These are phyloP conservation scores for Didymella sp. DNA, from an alignment of 2,329 filamentous ascomycete genomes.

Conservation along the genomic window DNA sequence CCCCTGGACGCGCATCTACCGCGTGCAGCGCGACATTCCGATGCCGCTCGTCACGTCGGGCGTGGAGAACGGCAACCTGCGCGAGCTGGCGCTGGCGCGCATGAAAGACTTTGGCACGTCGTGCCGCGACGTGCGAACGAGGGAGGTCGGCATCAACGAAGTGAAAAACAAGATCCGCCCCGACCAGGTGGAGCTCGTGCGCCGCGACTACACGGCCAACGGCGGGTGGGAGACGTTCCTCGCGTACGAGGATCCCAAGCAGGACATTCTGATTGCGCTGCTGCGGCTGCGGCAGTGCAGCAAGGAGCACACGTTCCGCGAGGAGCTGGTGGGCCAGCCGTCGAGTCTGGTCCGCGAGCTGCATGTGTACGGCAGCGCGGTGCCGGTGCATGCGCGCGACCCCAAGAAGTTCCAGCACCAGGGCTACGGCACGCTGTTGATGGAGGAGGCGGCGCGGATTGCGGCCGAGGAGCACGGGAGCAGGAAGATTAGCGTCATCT, in stretches of 20 bases:
- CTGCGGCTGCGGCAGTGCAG: constrained; percentile 90
- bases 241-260: constrained; percentile 97
- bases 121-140: constrained; percentile 93
- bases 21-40: constrained; percentile 97
- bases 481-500: constrained; percentile 94
- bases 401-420: constrained; percentile 98
- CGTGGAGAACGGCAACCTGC: constrained; percentile 95
- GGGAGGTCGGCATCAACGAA: constrained; percentile 98
- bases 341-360: constrained; percentile 92
- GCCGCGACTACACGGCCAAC: constrained; percentile 92
- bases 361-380: constrained; percentile 95
- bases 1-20: constrained; percentile 98
- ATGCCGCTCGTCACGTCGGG: constrained; percentile 99
- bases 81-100: constrained; percentile 89
- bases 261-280: constrained; percentile 94
- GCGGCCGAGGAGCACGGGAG: constrained; percentile 94
- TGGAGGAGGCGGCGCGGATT: constrained; percentile 98
- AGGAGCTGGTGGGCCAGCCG: constrained; percentile 83
- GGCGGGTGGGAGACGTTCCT: constrained; percentile 98
- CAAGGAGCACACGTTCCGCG: constrained; percentile 87
- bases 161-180: constrained; percentile 98
- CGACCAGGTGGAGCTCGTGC: constrained; percentile 92
- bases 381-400: constrained; percentile 95
- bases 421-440: constrained; percentile 91
- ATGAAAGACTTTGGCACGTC: constrained; percentile 99